These are phyloP conservation scores for Juglanconis oblonga DNA, from an alignment of 2,329 filamentous ascomycete genomes.

Conservation along the genomic window DNA sequence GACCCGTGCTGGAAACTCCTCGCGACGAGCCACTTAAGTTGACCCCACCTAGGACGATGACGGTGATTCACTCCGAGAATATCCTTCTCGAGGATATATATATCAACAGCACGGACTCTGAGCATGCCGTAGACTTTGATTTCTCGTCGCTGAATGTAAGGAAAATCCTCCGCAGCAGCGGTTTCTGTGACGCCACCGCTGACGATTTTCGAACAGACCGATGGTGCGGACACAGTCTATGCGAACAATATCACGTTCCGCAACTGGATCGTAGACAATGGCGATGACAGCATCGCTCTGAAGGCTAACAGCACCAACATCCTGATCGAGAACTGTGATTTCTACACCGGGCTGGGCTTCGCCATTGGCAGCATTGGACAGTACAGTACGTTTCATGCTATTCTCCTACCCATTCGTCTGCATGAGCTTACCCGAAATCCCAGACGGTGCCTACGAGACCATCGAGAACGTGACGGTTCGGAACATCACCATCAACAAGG, in stretches of 20 bases:
- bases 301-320: slow-evolving; percentile 39
- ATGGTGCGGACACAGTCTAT: slow-evolving; percentile 16
- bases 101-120: slow-evolving; percentile 16
- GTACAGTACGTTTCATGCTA: slow-evolving; percentile 31
- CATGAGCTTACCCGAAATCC: neutral
- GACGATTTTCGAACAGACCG: slow-evolving; percentile 5
- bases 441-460: slow-evolving; percentile 12
- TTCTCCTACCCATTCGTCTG: neutral
- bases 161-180: neutral
- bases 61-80: slow-evolving; percentile 19
- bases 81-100: slow-evolving; percentile 16
- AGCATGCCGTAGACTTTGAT: slow-evolving; percentile 15
- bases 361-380: slow-evolving; percentile 38
- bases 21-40: neutral
- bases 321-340: slow-evolving; percentile 35
- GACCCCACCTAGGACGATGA: slow-evolving; percentile 12
- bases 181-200: neutral
- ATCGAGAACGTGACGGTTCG: slow-evolving; percentile 26
- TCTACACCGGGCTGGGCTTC: slow-evolving; percentile 34
- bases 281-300: slow-evolving; percentile 36
- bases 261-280: slow-evolving; percentile 15
- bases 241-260: slow-evolving; percentile 17
- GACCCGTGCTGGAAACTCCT: too few relatives aligned
- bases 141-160: slow-evolving; percentile 17
- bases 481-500: slow-evolving; percentile 35